A percentile compares a stretch with the other conserved stretches of the same genome.
These are phyloP conservation scores for Verticillium isaacii DNA, from an alignment of 2,329 filamentous ascomycete genomes.

Conservation along the genomic window DNA sequence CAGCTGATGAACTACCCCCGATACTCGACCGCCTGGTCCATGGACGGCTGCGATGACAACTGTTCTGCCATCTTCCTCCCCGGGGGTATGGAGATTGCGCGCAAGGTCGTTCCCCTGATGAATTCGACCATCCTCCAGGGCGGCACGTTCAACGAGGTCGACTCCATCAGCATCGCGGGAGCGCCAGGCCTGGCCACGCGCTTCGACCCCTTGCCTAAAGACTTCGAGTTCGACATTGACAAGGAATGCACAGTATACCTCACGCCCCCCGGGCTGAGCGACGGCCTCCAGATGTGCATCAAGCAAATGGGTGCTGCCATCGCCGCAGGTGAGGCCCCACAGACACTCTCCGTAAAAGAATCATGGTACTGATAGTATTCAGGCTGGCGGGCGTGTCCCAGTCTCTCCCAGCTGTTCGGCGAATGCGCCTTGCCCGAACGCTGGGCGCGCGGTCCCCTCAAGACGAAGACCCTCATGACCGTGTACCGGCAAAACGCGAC, in stretches of 20 bases:
- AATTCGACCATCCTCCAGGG: conserved; percentile 13
- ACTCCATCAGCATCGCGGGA: conserved; percentile 10
- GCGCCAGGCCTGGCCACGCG: conserved; percentile 11
- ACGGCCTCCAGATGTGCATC: conserved; percentile 15
- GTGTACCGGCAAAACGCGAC: conserved; percentile 11
- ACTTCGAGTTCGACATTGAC: conserved; percentile 7
- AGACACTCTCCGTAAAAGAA: neutral
- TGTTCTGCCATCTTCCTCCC: conserved; percentile 14
- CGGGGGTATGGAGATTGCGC: conserved; percentile 11
- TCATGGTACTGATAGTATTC: neutral
- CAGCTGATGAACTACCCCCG: conserved; percentile 12
- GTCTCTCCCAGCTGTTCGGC: conserved; percentile 2
- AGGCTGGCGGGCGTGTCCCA: conserved; percentile 16
- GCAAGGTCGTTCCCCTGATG: conserved; percentile 9
- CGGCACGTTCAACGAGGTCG: conserved; percentile 7
- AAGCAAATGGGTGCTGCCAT: conserved; percentile 12
- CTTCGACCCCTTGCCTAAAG: conserved; percentile 6
- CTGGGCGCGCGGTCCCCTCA: conserved; percentile 8
- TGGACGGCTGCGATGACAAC: conserved; percentile 7
- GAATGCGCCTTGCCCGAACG: conserved; percentile 7
- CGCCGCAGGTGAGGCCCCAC: conserved; percentile 9
- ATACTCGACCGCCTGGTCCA: conserved; percentile 10
- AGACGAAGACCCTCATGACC: conserved; percentile 13
- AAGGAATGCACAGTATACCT: conserved; percentile 11
- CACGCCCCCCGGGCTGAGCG: conserved; percentile 5